Evolutionary conservation across 345 rosid genomes (phyloP).

Genomic region (Eucalyptus microcorys): DNA sequence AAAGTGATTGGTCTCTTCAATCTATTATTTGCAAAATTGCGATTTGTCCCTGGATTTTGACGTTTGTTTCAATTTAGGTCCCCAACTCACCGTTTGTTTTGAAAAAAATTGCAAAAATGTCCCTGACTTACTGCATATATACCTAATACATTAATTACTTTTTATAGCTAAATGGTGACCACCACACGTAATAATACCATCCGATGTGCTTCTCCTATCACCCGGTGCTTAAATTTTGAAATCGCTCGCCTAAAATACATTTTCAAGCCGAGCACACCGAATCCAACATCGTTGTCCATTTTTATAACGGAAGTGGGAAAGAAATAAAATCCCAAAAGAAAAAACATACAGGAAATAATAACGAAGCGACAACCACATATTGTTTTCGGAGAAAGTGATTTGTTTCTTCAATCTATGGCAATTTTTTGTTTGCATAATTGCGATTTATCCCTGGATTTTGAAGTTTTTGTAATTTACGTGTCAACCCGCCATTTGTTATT

Average conservation of each 20-base stretch:
- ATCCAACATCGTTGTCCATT: not conserved
- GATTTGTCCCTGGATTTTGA: not conserved
- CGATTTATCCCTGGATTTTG: not conserved
- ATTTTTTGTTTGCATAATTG: not conserved
- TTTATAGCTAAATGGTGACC: not conserved
- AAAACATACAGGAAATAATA: too few relatives aligned
- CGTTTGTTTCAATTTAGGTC: not conserved
- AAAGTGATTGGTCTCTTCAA: not conserved
- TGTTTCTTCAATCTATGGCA: not conserved
- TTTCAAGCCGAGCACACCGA: not conserved
- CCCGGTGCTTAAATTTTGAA: not conserved
- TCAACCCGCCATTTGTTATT: not conserved
- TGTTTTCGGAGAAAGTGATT: not conserved
- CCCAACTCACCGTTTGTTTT: not conserved
- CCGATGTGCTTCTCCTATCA: not conserved
- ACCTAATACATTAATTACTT: not conserved
- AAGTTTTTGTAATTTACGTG: not conserved
- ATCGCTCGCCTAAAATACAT: not conserved
- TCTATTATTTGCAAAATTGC: not conserved
- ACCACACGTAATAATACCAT: not conserved
- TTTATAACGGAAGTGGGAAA: too few relatives aligned
- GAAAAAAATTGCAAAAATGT: fast-evolving
- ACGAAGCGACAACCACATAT: fast-evolving
- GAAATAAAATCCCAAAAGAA: too few relatives aligned
- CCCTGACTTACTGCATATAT: not conserved